Conservation (phyloP, 2,329 filamentous ascomycete genomes). For the Ascomycota sp. region DNA sequence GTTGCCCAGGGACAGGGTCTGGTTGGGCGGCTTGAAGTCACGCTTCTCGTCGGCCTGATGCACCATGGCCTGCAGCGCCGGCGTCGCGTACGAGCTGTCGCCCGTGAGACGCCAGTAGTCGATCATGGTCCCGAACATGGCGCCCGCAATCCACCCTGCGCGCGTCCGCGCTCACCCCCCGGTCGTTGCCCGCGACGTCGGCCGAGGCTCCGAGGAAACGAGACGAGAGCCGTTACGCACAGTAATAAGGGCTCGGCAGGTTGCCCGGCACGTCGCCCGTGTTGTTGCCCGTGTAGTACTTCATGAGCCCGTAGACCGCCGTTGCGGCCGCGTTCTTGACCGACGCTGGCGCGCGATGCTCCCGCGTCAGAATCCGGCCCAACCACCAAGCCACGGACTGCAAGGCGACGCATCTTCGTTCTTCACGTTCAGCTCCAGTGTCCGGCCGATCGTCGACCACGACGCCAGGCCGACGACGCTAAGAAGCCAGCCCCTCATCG, state of each 20-base stretch:
- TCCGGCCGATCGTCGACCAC: no score
- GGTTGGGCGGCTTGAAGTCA: slow-evolving; percentile 33
- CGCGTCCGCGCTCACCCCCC: no score
- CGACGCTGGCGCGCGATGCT: no score
- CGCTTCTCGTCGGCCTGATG: slow-evolving; percentile 28
- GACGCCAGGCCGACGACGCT: no score
- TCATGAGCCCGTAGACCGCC: no score
- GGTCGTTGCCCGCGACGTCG: slow-evolving; percentile 31
- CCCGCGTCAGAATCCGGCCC: no score
- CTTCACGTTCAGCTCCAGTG: no score
- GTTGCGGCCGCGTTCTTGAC: no score
- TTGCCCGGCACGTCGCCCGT: neutral
- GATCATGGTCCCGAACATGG: slow-evolving; percentile 38
- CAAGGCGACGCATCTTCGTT: no score
- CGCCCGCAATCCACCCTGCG: slow-evolving; percentile 45
- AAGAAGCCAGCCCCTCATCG: no score
- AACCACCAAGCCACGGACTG: no score
- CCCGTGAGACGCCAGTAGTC: slow-evolving; percentile 43
- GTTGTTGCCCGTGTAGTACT: no score
- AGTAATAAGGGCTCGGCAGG: neutral
- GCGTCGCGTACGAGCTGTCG: slow-evolving; percentile 32
- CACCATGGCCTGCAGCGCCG: slow-evolving; percentile 27
- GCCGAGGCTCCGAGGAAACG: slow-evolving; percentile 38
- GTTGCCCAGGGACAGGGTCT: slow-evolving; percentile 31
- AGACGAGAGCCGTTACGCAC: slow-evolving; percentile 36